phyloP scores from a whole-genome alignment of 768 basidiomycete species.

The Rubroboletus satanas region DNA sequence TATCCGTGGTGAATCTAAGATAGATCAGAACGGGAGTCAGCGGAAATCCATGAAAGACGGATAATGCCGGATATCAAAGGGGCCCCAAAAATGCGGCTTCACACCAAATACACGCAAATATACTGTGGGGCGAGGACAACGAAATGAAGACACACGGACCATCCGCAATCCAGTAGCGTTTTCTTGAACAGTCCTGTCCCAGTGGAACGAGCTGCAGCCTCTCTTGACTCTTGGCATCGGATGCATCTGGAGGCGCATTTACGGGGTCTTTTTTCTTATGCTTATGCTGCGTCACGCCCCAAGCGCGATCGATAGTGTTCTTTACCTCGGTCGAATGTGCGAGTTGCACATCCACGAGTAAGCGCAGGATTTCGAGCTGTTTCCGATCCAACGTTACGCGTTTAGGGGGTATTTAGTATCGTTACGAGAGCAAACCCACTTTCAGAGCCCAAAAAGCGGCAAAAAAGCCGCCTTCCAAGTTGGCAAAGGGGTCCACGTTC shows the following conservation, averaged over 20 bases:
- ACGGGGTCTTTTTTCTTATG: slow-evolving; percentile 75
- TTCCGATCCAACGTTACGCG: slow-evolving; percentile 23
- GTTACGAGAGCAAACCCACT: slow-evolving; percentile 44
- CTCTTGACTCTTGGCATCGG: slow-evolving; percentile 64
- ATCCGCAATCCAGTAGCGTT: slow-evolving; percentile 84
- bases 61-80: slow-evolving; percentile 37
- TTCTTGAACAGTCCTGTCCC: slow-evolving; percentile 72
- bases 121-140: slow-evolving; percentile 28
- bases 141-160: slow-evolving; percentile 63
- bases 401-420: slow-evolving; percentile 25
- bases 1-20: slow-evolving; percentile 77
- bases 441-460: slow-evolving; percentile 79
- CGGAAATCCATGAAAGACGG: slow-evolving; percentile 32
- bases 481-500: slow-evolving; percentile 73
- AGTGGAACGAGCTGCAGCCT: slow-evolving; percentile 63
- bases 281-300: slow-evolving; percentile 81
- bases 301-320: slow-evolving; percentile 72
- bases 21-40: slow-evolving; percentile 32
- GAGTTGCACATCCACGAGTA: slow-evolving; percentile 83
- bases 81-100: slow-evolving; percentile 44
- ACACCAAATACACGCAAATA: slow-evolving; percentile 77
- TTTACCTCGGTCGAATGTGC: slow-evolving; percentile 66
- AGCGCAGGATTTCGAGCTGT: slow-evolving; percentile 78
- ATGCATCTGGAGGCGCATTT: slow-evolving; percentile 50
- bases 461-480: slow-evolving; percentile 70